Evolutionary conservation across 2,329 filamentous ascomycete genomes (phyloP).

Genomic region (Cladorrhinum sp.): DNA sequence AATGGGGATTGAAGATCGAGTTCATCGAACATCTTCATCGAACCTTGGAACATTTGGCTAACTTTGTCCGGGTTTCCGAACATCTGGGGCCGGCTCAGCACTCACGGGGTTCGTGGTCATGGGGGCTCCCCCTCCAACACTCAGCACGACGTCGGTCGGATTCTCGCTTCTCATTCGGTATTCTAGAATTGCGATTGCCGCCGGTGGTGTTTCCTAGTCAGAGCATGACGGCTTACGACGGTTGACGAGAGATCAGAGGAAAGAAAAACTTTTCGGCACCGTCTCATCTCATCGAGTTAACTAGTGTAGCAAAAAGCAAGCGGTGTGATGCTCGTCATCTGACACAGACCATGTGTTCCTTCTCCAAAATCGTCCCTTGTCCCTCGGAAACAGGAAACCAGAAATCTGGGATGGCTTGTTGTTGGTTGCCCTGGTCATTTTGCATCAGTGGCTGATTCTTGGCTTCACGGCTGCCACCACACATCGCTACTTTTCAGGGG

Average conservation of each 20-base stretch:
- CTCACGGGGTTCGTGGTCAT: not conserved
- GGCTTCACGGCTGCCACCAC: not conserved
- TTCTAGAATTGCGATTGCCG: not conserved
- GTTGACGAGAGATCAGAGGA: not conserved
- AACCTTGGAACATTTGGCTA: not conserved
- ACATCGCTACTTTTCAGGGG: not conserved
- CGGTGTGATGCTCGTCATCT: conserved; percentile 7
- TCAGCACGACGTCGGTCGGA: not conserved
- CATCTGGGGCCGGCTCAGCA: not conserved
- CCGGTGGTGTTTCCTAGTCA: not conserved
- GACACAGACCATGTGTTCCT: conserved; percentile 1
- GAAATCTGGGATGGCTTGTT: not conserved
- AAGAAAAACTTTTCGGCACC: not conserved
- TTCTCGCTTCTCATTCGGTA: not conserved
- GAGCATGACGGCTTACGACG: conserved; percentile 4
- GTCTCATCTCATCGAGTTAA: not conserved
- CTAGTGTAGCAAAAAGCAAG: not conserved
- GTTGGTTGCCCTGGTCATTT: not conserved
- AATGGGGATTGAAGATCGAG: not conserved
- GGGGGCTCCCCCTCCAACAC: not conserved
- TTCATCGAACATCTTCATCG: not conserved
- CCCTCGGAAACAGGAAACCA: not conserved
- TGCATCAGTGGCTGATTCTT: not conserved
- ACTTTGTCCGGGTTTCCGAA: not conserved
- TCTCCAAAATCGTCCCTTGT: not conserved